Percentiles rank a stretch among this genome's conserved stretches.
Evolutionary conservation across 148 eudicot species (phyloP).

Genomic region (Cornus kousa): DNA sequence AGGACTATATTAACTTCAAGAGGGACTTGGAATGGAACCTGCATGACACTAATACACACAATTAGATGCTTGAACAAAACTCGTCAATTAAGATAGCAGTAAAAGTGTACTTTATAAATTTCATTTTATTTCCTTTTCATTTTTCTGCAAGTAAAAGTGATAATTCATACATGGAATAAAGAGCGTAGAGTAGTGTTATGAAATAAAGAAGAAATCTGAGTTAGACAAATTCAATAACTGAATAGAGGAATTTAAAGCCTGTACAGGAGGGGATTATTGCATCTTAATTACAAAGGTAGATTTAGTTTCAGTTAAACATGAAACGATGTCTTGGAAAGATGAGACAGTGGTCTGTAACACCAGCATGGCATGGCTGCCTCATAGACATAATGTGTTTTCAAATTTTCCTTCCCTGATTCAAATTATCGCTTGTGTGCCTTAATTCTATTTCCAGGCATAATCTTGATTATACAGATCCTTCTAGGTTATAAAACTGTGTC

Average conservation of each 20-base stretch:
- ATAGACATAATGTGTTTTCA: no score
- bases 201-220: not conserved
- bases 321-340: not conserved
- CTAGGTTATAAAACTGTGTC: not conserved
- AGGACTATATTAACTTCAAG: slow-evolving; percentile 96
- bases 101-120: not conserved
- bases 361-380: not conserved
- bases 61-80: not conserved
- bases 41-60: slow-evolving; percentile 23
- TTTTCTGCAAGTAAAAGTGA: not conserved
- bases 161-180: not conserved
- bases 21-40: slow-evolving; percentile 98
- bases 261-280: not conserved
- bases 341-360: not conserved
- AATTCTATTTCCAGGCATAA: no score
- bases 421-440: no score
- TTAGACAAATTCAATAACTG: not conserved
- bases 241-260: not conserved
- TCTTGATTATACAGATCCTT: not conserved
- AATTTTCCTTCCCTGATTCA: not conserved
- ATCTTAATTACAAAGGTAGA: not conserved
- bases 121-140: no score
- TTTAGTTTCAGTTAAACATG: not conserved
- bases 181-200: not conserved
- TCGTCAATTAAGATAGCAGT: not conserved